phyloP scores from a whole-genome alignment of 1,284 basidiomycete genomes.

The Cystobasidiaceae sp. region DNA sequence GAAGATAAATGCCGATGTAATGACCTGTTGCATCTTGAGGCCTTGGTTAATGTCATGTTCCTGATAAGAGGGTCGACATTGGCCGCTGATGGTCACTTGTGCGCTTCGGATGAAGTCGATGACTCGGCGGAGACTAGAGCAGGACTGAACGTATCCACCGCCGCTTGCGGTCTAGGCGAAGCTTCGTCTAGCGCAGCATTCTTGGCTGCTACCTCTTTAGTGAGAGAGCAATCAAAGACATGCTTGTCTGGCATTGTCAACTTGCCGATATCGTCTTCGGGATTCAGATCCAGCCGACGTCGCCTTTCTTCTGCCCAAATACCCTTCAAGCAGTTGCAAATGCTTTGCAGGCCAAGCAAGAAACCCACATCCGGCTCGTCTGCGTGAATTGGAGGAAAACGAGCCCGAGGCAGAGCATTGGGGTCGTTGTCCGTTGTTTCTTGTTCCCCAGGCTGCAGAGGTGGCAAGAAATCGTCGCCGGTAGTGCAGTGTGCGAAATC shows the following conservation, averaged over 20 bases:
- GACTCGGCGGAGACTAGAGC: too few species aligned
- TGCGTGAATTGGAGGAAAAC: slow-evolving; percentile 87
- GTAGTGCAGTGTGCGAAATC: slow-evolving; percentile 99
- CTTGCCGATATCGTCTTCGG: slow-evolving; percentile 30
- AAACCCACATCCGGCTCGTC: slow-evolving; percentile 90
- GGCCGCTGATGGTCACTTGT: too few species aligned
- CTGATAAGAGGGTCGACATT: too few species aligned
- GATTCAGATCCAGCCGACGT: slow-evolving; percentile 28
- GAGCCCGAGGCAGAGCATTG: slow-evolving; percentile 66
- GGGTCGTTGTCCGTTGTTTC: slow-evolving; percentile 47
- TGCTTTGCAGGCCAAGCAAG: slow-evolving; percentile 78
- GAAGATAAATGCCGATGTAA: too few species aligned
- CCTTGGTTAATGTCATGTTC: too few species aligned
- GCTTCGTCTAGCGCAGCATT: neutral
- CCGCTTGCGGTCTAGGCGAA: too few species aligned
- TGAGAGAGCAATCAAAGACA: slow-evolving; percentile 30
- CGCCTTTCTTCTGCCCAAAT: slow-evolving; percentile 73
- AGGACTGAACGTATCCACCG: neutral
- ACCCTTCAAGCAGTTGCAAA: slow-evolving; percentile 65
- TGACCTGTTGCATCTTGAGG: too few species aligned
- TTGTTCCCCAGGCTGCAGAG: slow-evolving; percentile 38
- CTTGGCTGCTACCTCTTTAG: slow-evolving; percentile 19
- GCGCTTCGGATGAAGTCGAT: too few species aligned
- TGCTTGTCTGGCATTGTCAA: slow-evolving; percentile 28
- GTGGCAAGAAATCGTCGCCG: slow-evolving; percentile 77